Evolutionary conservation across 2,329 filamentous ascomycete genomes (phyloP).

Genomic region (Colletotrichum acutatum): DNA sequence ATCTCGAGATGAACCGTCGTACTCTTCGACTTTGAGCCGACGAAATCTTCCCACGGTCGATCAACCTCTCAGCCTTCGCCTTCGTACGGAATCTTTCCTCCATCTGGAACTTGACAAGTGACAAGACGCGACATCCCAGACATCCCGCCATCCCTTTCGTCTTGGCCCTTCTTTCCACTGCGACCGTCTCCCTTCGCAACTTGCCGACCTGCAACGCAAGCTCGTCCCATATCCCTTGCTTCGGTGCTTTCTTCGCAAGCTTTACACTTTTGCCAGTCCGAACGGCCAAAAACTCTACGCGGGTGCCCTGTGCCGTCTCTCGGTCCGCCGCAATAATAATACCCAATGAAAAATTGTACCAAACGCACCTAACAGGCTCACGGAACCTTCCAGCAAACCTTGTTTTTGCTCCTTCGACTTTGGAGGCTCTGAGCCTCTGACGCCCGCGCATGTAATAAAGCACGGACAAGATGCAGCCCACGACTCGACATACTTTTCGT

Average conservation of each 20-base stretch:
- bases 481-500: conserved; percentile 31
- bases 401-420: not conserved
- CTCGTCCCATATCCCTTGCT: conserved; percentile 16
- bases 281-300: not conserved
- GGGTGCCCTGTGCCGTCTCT: not conserved
- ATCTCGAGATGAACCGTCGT: not conserved
- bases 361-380: not conserved
- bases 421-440: not conserved
- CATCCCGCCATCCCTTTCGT: conserved; percentile 9
- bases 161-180: not conserved
- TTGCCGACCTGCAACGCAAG: not conserved
- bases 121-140: conserved; percentile 28
- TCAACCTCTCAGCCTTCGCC: not conserved
- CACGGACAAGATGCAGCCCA: conserved; percentile 6
- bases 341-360: not conserved
- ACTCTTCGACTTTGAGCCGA: not conserved
- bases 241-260: not conserved
- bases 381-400: conserved; percentile 30
- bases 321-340: not conserved
- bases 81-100: not conserved
- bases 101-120: conserved; percentile 33
- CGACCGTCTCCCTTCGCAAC: not conserved
- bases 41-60: not conserved
- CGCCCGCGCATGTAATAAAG: not conserved
- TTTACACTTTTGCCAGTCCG: not conserved